A percentile compares a stretch with the other conserved stretches of the same genome.
phyloP scores from a whole-genome alignment of 768 basidiomycete genomes.

The Cystofilobasidium bisporidii region DNA sequence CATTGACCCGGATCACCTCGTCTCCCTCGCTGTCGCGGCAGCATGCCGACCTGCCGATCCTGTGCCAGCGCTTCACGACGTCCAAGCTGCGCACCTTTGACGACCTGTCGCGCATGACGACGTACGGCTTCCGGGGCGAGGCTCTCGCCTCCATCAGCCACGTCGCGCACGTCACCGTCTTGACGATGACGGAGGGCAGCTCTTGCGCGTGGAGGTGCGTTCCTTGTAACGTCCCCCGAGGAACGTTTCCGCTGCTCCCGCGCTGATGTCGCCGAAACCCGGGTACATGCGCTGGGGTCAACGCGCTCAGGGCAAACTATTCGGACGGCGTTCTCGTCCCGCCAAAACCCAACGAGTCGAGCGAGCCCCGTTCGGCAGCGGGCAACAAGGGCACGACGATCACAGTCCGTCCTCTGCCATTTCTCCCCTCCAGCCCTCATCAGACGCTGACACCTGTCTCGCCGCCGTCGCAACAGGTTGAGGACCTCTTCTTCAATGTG shows the following conservation, averaged over 20 bases:
- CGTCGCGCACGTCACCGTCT: slow-evolving; percentile 74
- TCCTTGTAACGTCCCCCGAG: no score
- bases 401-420: slow-evolving; percentile 51
- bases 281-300: not conserved
- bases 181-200: slow-evolving; percentile 79
- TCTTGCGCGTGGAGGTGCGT: slow-evolving; percentile 87
- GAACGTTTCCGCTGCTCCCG: not conserved
- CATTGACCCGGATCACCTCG: no score
- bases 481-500: slow-evolving; percentile 89
- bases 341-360: slow-evolving; percentile 57
- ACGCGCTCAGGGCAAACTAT: slow-evolving; percentile 59
- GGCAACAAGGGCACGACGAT: slow-evolving; percentile 92
- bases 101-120: slow-evolving; percentile 70
- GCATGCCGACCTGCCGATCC: slow-evolving; percentile 78
- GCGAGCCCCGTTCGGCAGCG: slow-evolving; percentile 79
- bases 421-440: not conserved
- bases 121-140: slow-evolving; percentile 95
- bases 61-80: slow-evolving; percentile 91
- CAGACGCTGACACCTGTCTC: not conserved
- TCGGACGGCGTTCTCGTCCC: slow-evolving; percentile 64
- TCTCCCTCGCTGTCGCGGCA: slow-evolving; percentile 38
- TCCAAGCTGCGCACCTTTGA: slow-evolving; percentile 80
- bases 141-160: slow-evolving; percentile 93
- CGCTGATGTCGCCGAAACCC: not conserved
- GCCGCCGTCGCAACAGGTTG: slow-evolving; percentile 52